A percentile compares a stretch with the other conserved stretches of the same genome.
Evolutionary conservation across 768 basidiomycete genomes (phyloP).

Genomic region (Coprinopsis strossmayeri): DNA sequence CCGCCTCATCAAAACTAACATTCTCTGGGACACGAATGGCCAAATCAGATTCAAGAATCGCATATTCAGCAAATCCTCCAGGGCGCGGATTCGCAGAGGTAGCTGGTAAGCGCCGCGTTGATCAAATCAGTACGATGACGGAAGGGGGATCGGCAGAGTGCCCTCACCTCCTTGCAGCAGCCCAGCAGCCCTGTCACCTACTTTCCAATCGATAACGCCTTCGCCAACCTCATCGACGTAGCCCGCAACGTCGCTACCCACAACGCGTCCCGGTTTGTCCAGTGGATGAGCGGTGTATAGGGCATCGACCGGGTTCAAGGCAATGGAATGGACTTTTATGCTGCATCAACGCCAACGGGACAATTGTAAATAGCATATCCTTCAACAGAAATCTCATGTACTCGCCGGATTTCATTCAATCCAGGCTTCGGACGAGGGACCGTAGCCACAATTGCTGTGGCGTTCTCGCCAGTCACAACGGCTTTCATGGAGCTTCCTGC

Average conservation of each 20-base stretch:
- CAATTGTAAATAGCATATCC: background rate
- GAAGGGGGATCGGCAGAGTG: too few species aligned
- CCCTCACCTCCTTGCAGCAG: conserved; percentile 25
- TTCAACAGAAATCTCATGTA: background rate
- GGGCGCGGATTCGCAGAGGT: conserved; percentile 25
- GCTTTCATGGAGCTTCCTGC: conserved; percentile 24
- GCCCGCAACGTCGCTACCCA: conserved; percentile 31
- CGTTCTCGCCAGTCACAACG: conserved; percentile 21
- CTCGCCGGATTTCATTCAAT: conserved; percentile 23
- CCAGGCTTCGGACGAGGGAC: conserved; percentile 22
- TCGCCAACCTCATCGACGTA: conserved; percentile 24
- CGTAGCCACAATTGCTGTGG: conserved; percentile 21
- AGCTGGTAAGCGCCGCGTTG: too few species aligned
- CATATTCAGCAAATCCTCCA: conserved; percentile 29
- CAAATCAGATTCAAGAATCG: conserved; percentile 26
- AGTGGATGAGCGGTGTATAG: conserved; percentile 20
- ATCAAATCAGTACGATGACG: too few species aligned
- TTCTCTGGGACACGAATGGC: conserved; percentile 20
- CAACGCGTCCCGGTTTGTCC: conserved; percentile 22
- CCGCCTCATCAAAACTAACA: conserved; percentile 27
- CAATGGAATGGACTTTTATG: conserved; percentile 24
- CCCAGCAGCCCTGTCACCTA: conserved; percentile 27
- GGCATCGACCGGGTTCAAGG: conserved; percentile 29
- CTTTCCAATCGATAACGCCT: conserved; percentile 20
- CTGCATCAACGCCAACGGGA: conserved; percentile 9